Evolutionary conservation across 177 flowering plant genomes (phyloP), one percentile per base, ranked within the genome.

Genomic region (Vitis hybrid): DNA sequence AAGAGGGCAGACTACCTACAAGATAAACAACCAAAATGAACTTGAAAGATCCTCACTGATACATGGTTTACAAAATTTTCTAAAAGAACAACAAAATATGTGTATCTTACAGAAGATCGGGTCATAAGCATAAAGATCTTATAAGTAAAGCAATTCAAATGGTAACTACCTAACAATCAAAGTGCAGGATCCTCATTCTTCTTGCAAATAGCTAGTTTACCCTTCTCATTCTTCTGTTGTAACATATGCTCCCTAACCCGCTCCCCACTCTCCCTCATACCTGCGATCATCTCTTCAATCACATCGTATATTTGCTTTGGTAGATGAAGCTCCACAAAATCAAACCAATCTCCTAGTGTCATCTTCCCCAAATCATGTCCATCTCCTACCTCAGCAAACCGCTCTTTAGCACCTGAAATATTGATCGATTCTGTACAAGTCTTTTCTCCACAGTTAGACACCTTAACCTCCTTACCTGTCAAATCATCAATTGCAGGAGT

Each of bases 311-410:
- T 84, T 67, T 88, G 88, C 63, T 82, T 83, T 1, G 87, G 90
- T 76, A 88, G 69, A 77, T 77, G 62, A 61, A 74, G 82, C 69
- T 87, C 91, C 82, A 90, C 61, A 65, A 69, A 86, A 73, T 87
- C 88, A 65, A 90, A 84, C 90, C 90, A 92, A 14, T 92, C 82
- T 22, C 85, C 94, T 9, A 92, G 62, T 22, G 88, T 87, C 87
- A 88, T 87, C 73, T 85, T 87, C 83, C 83, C 86, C 71, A 85
- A 79, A 73, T 86, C 87, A 20, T 61, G 50, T 66, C 4, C 69
- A 8, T 61, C 50, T 19, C 9, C 45, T 2, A 45, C 59, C 59
- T 69, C 55, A 9, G 6, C 72, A 20, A 3, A 29, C 50, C 63
- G 65, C 48, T 67, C 74, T 6, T 63, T 70, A 11, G 34, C 66